Conservation (phyloP, 1,139 yeast species). For the Debaryomyces nepalensis region DNA sequence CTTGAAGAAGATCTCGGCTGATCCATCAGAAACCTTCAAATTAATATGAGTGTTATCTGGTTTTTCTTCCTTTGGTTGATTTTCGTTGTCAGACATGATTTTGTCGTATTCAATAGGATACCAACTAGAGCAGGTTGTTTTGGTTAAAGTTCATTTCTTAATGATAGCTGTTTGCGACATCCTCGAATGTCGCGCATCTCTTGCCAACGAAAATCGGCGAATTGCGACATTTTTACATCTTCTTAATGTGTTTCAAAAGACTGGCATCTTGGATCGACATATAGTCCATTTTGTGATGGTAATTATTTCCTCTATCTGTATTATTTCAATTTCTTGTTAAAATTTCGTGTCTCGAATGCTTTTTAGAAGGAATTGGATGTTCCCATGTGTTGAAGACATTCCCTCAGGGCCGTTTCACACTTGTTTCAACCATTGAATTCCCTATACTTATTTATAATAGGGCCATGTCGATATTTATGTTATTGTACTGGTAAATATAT, state of each 20-base stretch:
- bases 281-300: no score
- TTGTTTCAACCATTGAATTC: conserved; percentile 11
- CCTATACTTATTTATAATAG: conserved; percentile 6
- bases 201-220: conserved; percentile 4
- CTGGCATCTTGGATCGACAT: no score
- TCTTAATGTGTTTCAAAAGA: no score
- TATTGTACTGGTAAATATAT: neutral
- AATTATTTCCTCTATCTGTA: no score
- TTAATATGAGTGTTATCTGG: conserved; percentile 79
- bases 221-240: conserved; percentile 9
- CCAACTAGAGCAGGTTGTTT: conserved; percentile 4
- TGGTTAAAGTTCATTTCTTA: conserved; percentile 1
- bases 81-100: conserved; percentile 40
- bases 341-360: no score
- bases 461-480: neutral
- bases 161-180: conserved; percentile 11
- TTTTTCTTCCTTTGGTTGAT: conserved; percentile 59
- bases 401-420: conserved; percentile 9
- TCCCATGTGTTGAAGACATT: no score
- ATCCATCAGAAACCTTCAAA: conserved; percentile 91
- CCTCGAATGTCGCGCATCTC: conserved; percentile 10
- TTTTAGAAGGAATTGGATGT: no score
- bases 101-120: conserved; percentile 4
- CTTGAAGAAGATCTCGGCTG: conserved; percentile 93
- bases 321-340: no score